Conservation (phyloP, 176 grass and related monocot species). For the Eleusine indica region DNA sequence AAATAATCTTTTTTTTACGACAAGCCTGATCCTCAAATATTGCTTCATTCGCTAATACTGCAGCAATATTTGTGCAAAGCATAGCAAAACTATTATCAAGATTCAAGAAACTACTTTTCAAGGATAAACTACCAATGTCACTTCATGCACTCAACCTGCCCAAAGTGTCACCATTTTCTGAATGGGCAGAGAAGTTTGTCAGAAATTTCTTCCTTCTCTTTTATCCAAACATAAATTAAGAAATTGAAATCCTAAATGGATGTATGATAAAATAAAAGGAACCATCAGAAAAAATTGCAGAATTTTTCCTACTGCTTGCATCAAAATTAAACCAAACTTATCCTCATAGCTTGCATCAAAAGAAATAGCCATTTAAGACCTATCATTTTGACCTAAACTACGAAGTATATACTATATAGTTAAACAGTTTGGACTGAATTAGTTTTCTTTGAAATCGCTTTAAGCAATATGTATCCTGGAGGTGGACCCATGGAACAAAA, state of each 20-base stretch:
- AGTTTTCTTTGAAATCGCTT: background rate
- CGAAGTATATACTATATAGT: slow-evolving; percentile 9
- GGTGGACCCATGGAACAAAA: background rate
- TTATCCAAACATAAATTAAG: background rate
- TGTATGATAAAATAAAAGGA: background rate
- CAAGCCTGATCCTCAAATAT: background rate
- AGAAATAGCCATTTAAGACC: slow-evolving; percentile 10
- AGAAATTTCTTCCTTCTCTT: background rate
- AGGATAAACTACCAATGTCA: background rate
- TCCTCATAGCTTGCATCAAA: background rate
- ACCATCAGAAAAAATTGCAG: background rate
- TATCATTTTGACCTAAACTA: background rate
- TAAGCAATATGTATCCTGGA: background rate
- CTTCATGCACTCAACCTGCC: background rate
- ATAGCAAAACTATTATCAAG: background rate
- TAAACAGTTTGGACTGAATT: background rate
- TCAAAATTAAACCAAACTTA: background rate
- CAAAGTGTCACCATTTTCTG: background rate
- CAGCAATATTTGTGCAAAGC: slow-evolving; percentile 11
- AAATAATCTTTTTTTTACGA: background rate
- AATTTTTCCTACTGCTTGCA: background rate
- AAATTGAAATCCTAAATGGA: background rate
- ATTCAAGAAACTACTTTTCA: background rate
- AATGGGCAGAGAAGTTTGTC: background rate
- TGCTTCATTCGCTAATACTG: background rate